Evolutionary conservation across 805 yeast species (phyloP).

Genomic region (Metschnikowia colocasiae): DNA sequence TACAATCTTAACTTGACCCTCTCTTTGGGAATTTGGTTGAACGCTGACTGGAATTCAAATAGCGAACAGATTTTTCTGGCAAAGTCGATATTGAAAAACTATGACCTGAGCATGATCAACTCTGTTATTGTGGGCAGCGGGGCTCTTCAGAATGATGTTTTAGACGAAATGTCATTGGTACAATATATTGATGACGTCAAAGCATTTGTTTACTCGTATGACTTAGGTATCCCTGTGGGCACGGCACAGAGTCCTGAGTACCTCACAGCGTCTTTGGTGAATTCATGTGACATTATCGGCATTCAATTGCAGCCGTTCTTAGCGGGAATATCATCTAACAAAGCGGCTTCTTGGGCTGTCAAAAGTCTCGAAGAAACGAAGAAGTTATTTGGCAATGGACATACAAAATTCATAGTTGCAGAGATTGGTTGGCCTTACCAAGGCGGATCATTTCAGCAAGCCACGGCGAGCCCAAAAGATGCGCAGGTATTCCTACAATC

Average conservation of each 20-base stretch:
- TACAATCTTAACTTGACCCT: slow-evolving; percentile 53
- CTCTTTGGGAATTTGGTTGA: slow-evolving; percentile 63
- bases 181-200: slow-evolving; percentile 42
- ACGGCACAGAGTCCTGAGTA: slow-evolving; percentile 57
- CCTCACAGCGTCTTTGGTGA: slow-evolving; percentile 36
- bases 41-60: slow-evolving; percentile 43
- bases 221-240: slow-evolving; percentile 51
- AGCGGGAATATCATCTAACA: slow-evolving; percentile 48
- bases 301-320: slow-evolving; percentile 68
- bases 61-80: slow-evolving; percentile 43
- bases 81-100: slow-evolving; percentile 37
- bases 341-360: slow-evolving; percentile 52
- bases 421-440: slow-evolving; percentile 73
- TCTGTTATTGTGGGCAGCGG: slow-evolving; percentile 61
- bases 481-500: slow-evolving; percentile 46
- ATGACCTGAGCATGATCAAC: slow-evolving; percentile 45
- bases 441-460: slow-evolving; percentile 48
- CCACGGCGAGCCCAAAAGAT: slow-evolving; percentile 46
- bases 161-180: slow-evolving; percentile 34
- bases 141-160: slow-evolving; percentile 53
- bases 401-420: slow-evolving; percentile 43
- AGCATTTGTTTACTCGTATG: slow-evolving; percentile 28
- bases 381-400: slow-evolving; percentile 20
- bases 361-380: slow-evolving; percentile 24
- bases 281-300: slow-evolving; percentile 53